These are phyloP conservation scores for Russula lepida DNA, from an alignment of 768 basidiomycete genomes.

Conservation along the genomic window DNA sequence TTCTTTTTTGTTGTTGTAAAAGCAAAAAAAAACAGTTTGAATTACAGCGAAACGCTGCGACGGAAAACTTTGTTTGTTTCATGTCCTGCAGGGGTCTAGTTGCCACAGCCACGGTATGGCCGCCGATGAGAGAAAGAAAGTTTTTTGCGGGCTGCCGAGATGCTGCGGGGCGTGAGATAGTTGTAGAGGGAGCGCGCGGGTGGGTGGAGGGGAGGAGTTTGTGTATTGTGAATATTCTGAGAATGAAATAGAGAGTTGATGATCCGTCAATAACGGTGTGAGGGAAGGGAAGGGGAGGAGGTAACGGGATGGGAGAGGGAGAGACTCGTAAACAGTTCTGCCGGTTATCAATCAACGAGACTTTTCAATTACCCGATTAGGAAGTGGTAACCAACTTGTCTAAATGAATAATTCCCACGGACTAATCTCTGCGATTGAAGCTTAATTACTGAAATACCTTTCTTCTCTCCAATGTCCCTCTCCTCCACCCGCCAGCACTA, in stretches of 20 bases:
- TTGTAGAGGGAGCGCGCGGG: neutral
- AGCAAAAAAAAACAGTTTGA: neutral
- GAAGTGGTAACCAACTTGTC: conserved; percentile 1
- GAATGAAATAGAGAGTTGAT: neutral
- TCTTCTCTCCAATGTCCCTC: neutral
- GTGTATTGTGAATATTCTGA: neutral
- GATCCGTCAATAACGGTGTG: neutral
- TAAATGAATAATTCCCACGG: neutral
- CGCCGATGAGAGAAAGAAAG: neutral
- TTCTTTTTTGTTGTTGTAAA: neutral
- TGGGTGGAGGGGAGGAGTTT: neutral
- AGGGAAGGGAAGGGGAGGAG: neutral
- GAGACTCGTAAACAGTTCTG: neutral
- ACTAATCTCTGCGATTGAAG: neutral
- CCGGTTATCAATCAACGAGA: neutral
- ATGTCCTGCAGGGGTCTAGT: neutral
- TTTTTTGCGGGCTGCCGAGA: neutral
- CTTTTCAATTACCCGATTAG: neutral
- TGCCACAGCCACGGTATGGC: neutral
- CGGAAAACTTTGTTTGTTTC: neutral
- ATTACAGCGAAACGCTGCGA: neutral
- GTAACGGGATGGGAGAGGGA: too few species aligned
- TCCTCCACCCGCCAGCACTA: conserved; percentile 23
- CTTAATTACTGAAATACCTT: conserved; percentile 14
- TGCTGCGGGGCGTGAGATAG: neutral